Conservation (phyloP, 495 filamentous ascomycete species). For the Immersiella caudata region DNA sequence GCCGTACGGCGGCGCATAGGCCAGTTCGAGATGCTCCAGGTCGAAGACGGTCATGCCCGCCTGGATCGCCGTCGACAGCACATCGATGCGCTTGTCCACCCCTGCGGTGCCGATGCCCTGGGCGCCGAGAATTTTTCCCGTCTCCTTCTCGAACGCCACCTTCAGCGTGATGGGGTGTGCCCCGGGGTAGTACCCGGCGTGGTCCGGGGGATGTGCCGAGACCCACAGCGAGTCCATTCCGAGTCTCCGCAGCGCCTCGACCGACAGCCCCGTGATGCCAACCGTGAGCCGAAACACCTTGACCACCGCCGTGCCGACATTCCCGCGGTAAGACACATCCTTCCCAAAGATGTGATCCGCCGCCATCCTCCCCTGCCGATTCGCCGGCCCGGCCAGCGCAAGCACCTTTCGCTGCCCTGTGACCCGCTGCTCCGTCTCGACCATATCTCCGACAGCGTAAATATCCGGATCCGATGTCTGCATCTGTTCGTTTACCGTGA, state of each 20-base stretch:
- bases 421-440: constrained; percentile 33
- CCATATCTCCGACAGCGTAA: constrained; percentile 43
- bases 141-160: constrained; percentile 28
- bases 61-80: constrained; percentile 36
- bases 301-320: constrained; percentile 34
- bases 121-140: constrained; percentile 33
- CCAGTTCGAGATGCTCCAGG: constrained; percentile 39
- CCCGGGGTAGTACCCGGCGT: constrained; percentile 41
- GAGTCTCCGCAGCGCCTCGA: constrained; percentile 16
- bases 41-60: constrained; percentile 38
- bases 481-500: constrained; percentile 33
- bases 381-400: constrained; percentile 41
- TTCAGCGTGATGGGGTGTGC: constrained; percentile 32
- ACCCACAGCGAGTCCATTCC: constrained; percentile 27
- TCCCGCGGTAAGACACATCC: constrained; percentile 29
- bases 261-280: constrained; percentile 30
- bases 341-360: constrained; percentile 38
- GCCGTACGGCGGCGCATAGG: constrained; percentile 40
- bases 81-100: constrained; percentile 40
- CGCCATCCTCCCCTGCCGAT: constrained; percentile 37
- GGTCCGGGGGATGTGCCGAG: constrained; percentile 39
- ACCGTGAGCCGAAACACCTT: constrained; percentile 35
- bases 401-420: constrained; percentile 10
- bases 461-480: constrained; percentile 40
- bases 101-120: constrained; percentile 30